phyloP scores from a whole-genome alignment of 805 yeast species.

The Blastobotrys attinorum region DNA sequence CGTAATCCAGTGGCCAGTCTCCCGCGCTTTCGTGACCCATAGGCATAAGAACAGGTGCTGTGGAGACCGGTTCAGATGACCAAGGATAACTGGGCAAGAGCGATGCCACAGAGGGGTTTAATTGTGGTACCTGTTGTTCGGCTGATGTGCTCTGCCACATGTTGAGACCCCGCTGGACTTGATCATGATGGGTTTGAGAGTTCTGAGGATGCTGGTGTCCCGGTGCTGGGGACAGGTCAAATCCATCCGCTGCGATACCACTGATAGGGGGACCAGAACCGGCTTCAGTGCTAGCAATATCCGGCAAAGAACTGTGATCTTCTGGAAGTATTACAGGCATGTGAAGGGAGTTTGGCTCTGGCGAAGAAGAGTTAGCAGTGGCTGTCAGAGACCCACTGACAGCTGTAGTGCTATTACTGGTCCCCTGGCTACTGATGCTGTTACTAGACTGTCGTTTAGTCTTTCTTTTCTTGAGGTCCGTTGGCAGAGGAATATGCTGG shows the following conservation, averaged over 20 bases:
- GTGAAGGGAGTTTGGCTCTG: background rate
- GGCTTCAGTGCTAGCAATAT: too few species aligned
- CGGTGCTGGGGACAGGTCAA: background rate
- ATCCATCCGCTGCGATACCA: too few species aligned
- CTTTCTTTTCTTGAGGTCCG: background rate
- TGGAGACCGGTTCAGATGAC: background rate
- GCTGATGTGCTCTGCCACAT: too few species aligned
- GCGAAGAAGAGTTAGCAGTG: too few species aligned
- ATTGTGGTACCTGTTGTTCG: background rate
- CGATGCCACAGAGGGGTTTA: background rate
- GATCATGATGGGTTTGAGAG: background rate
- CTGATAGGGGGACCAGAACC: too few species aligned
- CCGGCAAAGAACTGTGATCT: background rate
- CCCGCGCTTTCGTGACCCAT: too few species aligned
- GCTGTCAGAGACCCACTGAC: too few species aligned
- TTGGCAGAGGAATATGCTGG: background rate
- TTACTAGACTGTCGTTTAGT: background rate
- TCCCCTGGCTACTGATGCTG: background rate
- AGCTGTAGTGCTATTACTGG: too few species aligned
- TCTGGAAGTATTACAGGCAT: too few species aligned
- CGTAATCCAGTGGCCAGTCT: conserved; percentile 9
- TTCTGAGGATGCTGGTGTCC: background rate
- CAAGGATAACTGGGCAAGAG: background rate
- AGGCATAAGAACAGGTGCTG: too few species aligned
- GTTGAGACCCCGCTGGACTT: too few species aligned